Evolutionary conservation across 1,284 basidiomycete genomes (phyloP).

Genomic region (Macrocystidia cucumis): DNA sequence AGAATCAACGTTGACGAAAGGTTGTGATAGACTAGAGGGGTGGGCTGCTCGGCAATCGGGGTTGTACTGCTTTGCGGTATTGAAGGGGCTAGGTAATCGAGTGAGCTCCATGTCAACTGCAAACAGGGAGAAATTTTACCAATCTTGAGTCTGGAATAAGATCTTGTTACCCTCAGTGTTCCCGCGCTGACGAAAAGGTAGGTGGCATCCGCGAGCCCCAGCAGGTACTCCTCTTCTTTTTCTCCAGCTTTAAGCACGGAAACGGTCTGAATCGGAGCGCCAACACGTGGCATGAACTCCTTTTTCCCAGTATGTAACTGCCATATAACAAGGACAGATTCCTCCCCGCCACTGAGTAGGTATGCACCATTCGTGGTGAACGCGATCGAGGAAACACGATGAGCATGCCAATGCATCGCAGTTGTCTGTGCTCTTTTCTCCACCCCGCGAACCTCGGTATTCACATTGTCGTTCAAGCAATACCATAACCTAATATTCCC

Average conservation of each 20-base stretch:
- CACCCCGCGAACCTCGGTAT: conserved; percentile 43
- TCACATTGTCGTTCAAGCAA: conserved; percentile 63
- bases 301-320: conserved; percentile 80
- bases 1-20: conserved; percentile 75
- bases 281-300: conserved; percentile 90
- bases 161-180: conserved; percentile 66
- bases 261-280: conserved; percentile 78
- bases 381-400: conserved; percentile 83
- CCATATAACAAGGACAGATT: conserved; percentile 95
- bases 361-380: conserved; percentile 93
- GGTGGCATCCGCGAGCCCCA: conserved; percentile 80
- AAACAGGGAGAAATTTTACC: conserved; percentile 44
- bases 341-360: conserved; percentile 92
- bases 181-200: conserved; percentile 74
- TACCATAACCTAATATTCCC: conserved; percentile 92
- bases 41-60: too few species aligned
- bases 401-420: conserved; percentile 94
- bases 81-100: neutral
- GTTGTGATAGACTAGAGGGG: conserved; percentile 68
- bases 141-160: conserved; percentile 75
- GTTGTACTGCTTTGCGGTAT: too few species aligned
- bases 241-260: conserved; percentile 38
- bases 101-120: neutral
- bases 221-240: conserved; percentile 81
- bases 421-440: conserved; percentile 80